These are phyloP conservation scores for Chlamydomonas reinhardtii DNA, from an alignment of 163 green algal species.

Conservation along the genomic window DNA sequence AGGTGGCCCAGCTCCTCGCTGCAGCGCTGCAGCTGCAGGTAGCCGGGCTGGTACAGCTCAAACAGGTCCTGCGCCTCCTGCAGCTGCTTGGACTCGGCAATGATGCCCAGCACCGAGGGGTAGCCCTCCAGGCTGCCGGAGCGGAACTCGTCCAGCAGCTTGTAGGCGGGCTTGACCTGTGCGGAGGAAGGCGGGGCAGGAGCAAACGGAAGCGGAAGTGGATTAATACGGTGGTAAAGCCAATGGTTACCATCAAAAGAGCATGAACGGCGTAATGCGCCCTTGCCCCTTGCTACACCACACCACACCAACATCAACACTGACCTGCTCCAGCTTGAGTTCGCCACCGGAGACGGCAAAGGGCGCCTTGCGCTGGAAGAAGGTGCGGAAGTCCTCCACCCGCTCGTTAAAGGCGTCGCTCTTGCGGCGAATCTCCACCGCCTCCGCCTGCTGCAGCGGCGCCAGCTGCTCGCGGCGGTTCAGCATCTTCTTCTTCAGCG, in stretches of 20 bases:
- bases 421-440: slow-evolving; percentile 86
- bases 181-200: not conserved
- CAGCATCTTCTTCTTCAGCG: slow-evolving; percentile 93
- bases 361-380: slow-evolving; percentile 85
- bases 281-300: no score
- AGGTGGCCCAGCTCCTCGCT: slow-evolving; percentile 91
- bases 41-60: slow-evolving; percentile 79
- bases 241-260: no score
- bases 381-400: slow-evolving; percentile 86
- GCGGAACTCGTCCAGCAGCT: slow-evolving; percentile 87
- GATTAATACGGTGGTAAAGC: no score
- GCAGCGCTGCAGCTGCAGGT: slow-evolving; percentile 78
- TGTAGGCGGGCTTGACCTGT: slow-evolving; percentile 68
- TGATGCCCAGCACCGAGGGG: slow-evolving; percentile 75
- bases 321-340: slow-evolving; percentile 76
- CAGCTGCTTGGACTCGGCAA: slow-evolving; percentile 82
- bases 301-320: no score
- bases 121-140: slow-evolving; percentile 72
- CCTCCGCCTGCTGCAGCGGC: slow-evolving; percentile 85
- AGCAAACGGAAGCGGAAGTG: not conserved
- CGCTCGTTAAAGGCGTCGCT: slow-evolving; percentile 82
- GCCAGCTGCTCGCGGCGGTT: slow-evolving; percentile 85
- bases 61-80: slow-evolving; percentile 87
- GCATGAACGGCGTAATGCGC: no score
- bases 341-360: slow-evolving; percentile 71